These are phyloP conservation scores for Aspergillus nomiae DNA, from an alignment of 2,329 filamentous ascomycete species.

Conservation along the genomic window DNA sequence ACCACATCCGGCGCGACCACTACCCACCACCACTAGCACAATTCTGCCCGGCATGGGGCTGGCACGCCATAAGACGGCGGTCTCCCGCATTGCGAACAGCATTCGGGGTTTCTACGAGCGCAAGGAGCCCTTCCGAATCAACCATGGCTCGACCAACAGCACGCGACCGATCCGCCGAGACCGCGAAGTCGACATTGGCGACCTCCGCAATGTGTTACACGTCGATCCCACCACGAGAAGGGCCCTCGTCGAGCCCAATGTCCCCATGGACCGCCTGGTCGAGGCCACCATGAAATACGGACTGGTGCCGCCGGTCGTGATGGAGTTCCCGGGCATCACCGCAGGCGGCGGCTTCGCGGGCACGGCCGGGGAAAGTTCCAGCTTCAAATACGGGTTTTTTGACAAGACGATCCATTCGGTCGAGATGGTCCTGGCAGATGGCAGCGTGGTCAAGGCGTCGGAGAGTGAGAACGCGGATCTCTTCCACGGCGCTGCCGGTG, in stretches of 20 bases:
- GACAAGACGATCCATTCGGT: conserved; percentile 63
- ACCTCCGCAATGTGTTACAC: conserved; percentile 64
- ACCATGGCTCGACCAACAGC: conserved; percentile 75
- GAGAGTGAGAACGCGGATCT: conserved; percentile 54
- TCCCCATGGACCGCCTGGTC: conserved; percentile 67
- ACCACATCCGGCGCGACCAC: not conserved
- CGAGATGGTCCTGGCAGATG: conserved; percentile 65
- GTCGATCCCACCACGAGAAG: conserved; percentile 57
- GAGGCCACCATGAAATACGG: conserved; percentile 58
- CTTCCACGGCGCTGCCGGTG: conserved; percentile 61
- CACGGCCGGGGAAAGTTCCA: conserved; percentile 67
- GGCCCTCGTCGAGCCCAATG: conserved; percentile 70
- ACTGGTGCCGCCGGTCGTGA: conserved; percentile 65
- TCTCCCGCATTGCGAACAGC: conserved; percentile 10
- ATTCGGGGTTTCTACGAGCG: conserved; percentile 36
- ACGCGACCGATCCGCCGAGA: conserved; percentile 56
- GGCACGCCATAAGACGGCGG: conserved; percentile 10
- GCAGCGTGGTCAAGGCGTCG: conserved; percentile 55
- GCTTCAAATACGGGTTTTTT: conserved; percentile 67
- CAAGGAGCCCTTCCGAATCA: conserved; percentile 64
- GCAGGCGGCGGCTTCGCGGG: conserved; percentile 68
- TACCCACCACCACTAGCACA: not conserved
- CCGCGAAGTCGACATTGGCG: conserved; percentile 62
- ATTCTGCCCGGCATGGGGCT: conserved; percentile 4
- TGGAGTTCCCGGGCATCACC: conserved; percentile 72